Conservation (phyloP, 2,329 filamentous ascomycete genomes). For the Pseudopithomyces maydicus region DNA sequence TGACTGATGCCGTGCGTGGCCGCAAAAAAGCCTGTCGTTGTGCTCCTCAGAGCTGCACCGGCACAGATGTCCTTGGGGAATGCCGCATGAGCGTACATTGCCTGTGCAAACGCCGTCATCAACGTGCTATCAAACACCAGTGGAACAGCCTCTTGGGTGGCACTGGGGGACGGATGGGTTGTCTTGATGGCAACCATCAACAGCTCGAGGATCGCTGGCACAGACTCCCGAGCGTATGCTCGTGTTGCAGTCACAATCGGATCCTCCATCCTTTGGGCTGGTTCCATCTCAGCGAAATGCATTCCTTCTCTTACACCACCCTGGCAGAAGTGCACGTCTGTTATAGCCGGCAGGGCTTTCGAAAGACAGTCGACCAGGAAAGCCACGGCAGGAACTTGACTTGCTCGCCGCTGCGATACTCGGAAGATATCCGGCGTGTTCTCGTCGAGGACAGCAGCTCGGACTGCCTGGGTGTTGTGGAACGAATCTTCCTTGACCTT, state of each 20-base stretch:
- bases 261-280: conserved; percentile 63
- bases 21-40: conserved; percentile 70
- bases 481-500: conserved; percentile 68
- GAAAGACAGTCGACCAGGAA: conserved; percentile 79
- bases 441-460: conserved; percentile 47
- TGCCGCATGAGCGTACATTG: conserved; percentile 57
- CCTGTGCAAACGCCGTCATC: conserved; percentile 62
- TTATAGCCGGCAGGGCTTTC: conserved; percentile 70
- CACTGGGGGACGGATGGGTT: conserved; percentile 16
- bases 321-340: conserved; percentile 77
- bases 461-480: conserved; percentile 55
- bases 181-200: conserved; percentile 54
- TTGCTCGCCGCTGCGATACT: conserved; percentile 77
- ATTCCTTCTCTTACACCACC: conserved; percentile 87
- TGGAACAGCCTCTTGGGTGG: conserved; percentile 26
- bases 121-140: conserved; percentile 50
- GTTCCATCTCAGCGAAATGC: conserved; percentile 72
- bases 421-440: conserved; percentile 61
- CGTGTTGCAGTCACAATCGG: conserved; percentile 69
- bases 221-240: conserved; percentile 57
- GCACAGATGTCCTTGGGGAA: conserved; percentile 56
- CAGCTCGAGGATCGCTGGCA: conserved; percentile 53
- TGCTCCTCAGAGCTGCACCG: conserved; percentile 72
- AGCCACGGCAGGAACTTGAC: conserved; percentile 83
- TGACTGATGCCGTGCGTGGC: conserved; percentile 76